Evolutionary conservation across 164 flowering plant species (phyloP).

Genomic region (Vitis rotundifolia): DNA sequence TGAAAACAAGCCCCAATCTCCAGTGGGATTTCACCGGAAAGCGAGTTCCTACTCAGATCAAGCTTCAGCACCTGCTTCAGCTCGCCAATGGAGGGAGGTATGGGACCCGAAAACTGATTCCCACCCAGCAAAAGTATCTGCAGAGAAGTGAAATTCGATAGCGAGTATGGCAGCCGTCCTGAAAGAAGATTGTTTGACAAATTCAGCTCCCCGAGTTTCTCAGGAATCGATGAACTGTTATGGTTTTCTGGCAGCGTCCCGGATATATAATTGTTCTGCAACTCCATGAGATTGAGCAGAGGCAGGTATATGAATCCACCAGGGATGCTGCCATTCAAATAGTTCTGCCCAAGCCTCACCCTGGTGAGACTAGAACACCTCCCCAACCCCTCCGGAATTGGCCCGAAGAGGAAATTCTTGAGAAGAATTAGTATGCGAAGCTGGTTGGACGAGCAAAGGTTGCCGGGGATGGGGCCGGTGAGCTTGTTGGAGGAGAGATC

Average conservation of each 20-base stretch:
- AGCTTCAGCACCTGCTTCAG: conserved; percentile 59
- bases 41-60: conserved; percentile 64
- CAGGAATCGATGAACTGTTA: conserved; percentile 34
- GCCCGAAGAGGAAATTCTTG: conserved; percentile 82
- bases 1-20: conserved; percentile 64
- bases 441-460: conserved; percentile 61
- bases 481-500: conserved; percentile 95
- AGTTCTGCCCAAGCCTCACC: conserved; percentile 84
- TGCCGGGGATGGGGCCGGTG: conserved; percentile 77
- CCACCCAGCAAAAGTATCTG: conserved; percentile 61
- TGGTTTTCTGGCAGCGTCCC: conserved; percentile 63
- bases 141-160: conserved; percentile 66
- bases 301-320: conserved; percentile 79
- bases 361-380: conserved; percentile 63
- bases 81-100: conserved; percentile 63
- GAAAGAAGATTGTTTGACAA: conserved; percentile 75
- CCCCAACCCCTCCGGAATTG: conserved; percentile 77
- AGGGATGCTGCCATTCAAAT: conserved; percentile 88
- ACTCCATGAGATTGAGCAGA: conserved; percentile 58
- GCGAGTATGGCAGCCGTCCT: conserved; percentile 66
- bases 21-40: conserved; percentile 64
- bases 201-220: conserved; percentile 54
- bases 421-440: conserved; percentile 63
- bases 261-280: conserved; percentile 73
- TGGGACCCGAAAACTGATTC: conserved; percentile 69